phyloP scores from a whole-genome alignment of 306 rosid genomes.

The Luffa aegyptiaca region DNA sequence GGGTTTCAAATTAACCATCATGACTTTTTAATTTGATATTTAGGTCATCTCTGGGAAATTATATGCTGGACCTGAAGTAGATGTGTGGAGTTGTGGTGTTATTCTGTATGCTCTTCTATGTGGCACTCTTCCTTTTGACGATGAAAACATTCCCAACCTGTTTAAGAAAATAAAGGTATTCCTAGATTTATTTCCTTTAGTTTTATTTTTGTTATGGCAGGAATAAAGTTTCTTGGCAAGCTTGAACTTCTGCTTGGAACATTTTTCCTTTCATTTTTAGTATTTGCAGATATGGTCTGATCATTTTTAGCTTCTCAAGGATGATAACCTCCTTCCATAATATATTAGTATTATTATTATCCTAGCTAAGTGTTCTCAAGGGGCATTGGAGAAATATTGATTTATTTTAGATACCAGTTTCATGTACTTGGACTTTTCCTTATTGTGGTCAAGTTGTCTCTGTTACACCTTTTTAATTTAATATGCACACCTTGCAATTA shows the following conservation, averaged over 20 bases:
- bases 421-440: neutral
- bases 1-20: neutral
- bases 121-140: conserved; percentile 94
- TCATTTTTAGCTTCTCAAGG: neutral
- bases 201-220: neutral
- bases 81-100: conserved; percentile 77
- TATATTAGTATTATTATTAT: neutral
- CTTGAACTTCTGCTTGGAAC: neutral
- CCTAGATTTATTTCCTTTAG: neutral
- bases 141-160: conserved; percentile 85
- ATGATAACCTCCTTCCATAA: neutral
- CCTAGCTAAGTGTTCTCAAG: neutral
- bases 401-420: neutral
- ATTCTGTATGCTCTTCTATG: conserved; percentile 90
- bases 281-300: neutral
- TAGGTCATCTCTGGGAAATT: conserved; percentile 56
- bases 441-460: neutral
- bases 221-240: neutral
- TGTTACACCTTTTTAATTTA: neutral
- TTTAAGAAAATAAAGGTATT: conserved; percentile 83
- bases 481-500: neutral
- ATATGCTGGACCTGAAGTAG: conserved; percentile 58
- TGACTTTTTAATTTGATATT: neutral
- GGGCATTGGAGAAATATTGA: neutral
- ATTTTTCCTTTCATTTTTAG: no score